phyloP scores from a whole-genome alignment of 2,329 filamentous ascomycete genomes.

The Nemania sp. region DNA sequence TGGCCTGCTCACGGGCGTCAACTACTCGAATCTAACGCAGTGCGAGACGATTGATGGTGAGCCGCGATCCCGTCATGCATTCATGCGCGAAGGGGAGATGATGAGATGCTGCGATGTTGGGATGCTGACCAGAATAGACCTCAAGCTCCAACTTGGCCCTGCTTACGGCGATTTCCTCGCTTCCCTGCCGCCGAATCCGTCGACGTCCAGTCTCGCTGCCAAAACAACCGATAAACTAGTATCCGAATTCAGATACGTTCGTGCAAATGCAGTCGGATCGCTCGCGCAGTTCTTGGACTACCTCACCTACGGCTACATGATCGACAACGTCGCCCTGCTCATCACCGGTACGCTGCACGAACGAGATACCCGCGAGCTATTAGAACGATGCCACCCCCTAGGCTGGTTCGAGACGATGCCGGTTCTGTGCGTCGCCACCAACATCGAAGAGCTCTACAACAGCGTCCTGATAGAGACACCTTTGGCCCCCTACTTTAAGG shows the following conservation, averaged over 20 bases:
- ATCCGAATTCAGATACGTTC: slow-evolving; percentile 93
- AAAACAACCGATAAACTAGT: slow-evolving; percentile 99
- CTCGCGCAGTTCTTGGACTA: slow-evolving; percentile 97
- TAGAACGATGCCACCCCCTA: slow-evolving; percentile 94
- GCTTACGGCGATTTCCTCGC: slow-evolving; percentile 97
- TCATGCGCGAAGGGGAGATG: not conserved
- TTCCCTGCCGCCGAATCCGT: slow-evolving; percentile 91
- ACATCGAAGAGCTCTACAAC: slow-evolving; percentile 99
- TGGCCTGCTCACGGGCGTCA: slow-evolving; percentile 82
- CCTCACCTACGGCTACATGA: slow-evolving; percentile 99
- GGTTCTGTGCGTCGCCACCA: slow-evolving; percentile 94
- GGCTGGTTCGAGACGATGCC: slow-evolving; percentile 99
- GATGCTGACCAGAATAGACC: slow-evolving; percentile 60
- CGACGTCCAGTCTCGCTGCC: slow-evolving; percentile 88
- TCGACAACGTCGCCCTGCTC: slow-evolving; percentile 96
- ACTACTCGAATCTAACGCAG: slow-evolving; percentile 95
- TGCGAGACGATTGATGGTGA: slow-evolving; percentile 96
- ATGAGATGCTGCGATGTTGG: too few species aligned
- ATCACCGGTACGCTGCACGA: slow-evolving; percentile 98
- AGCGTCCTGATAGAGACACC: slow-evolving; percentile 96
- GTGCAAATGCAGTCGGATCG: slow-evolving; percentile 88
- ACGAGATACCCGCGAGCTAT: slow-evolving; percentile 89
- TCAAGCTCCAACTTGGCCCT: slow-evolving; percentile 95
- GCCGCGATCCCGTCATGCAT: slow-evolving; percentile 30
- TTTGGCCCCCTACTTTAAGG: slow-evolving; percentile 95